Evolutionary conservation across 768 basidiomycete species (phyloP).

Genomic region (Mycena galericulata): DNA sequence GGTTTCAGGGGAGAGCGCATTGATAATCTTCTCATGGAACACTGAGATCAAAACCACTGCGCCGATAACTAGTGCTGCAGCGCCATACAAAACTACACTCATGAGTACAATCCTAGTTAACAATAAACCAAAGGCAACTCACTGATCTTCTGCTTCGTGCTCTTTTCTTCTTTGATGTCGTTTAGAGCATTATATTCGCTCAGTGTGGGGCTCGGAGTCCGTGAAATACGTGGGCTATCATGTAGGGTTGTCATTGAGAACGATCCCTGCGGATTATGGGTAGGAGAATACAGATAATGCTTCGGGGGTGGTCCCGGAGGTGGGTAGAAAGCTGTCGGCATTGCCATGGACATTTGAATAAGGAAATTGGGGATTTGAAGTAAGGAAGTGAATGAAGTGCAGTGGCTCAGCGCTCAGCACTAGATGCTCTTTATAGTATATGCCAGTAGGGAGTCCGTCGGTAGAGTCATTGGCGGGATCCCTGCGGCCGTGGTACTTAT

Average conservation of each 20-base stretch:
- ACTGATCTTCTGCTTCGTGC: background rate
- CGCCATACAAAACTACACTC: background rate
- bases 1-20: background rate
- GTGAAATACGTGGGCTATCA: background rate
- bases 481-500: too few relatives aligned
- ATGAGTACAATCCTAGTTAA: too few relatives aligned
- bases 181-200: slow-evolving; percentile 18
- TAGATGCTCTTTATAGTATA: too few relatives aligned
- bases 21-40: slow-evolving; percentile 19
- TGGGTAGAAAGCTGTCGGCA: background rate
- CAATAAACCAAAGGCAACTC: background rate
- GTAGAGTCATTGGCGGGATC: too few relatives aligned
- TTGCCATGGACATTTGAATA: background rate
- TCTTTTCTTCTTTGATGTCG: background rate
- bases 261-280: slow-evolving; percentile 3
- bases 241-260: background rate
- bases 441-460: too few relatives aligned
- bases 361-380: too few relatives aligned
- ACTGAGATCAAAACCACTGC: background rate
- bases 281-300: background rate
- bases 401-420: too few relatives aligned
- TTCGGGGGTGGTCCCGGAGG: background rate
- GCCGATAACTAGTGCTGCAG: background rate
- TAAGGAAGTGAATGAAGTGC: too few relatives aligned
- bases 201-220: slow-evolving; percentile 22